Conservation (phyloP, 306 rosid species). For the Albizia julibrissin region DNA sequence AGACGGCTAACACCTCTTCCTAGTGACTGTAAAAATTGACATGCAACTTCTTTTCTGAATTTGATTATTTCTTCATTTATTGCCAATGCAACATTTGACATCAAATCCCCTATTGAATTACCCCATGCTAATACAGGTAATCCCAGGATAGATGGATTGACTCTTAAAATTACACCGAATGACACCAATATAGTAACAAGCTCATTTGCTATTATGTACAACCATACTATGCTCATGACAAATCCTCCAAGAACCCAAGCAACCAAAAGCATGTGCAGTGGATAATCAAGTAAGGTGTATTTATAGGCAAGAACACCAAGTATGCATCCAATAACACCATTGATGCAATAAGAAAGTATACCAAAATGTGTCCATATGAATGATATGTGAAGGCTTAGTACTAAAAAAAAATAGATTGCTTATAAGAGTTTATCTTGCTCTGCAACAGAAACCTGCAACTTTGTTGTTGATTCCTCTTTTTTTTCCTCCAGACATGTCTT, state of each 20-base stretch:
- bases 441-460: too few relatives aligned
- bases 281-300: slow-evolving; percentile 62
- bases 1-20: too few relatives aligned
- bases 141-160: slow-evolving; percentile 93
- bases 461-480: too few relatives aligned
- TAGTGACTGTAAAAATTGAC: too few relatives aligned
- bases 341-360: slow-evolving; percentile 50
- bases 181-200: slow-evolving; percentile 84
- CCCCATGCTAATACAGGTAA: slow-evolving; percentile 98
- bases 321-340: slow-evolving; percentile 58
- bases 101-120: slow-evolving; percentile 94
- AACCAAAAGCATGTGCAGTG: slow-evolving; percentile 61
- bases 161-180: slow-evolving; percentile 72
- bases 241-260: slow-evolving; percentile 97
- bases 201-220: slow-evolving; percentile 92
- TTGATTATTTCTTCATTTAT: slow-evolving; percentile 65
- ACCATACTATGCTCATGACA: slow-evolving; percentile 94
- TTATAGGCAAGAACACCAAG: slow-evolving; percentile 77
- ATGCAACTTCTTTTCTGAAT: too few relatives aligned
- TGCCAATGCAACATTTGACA: slow-evolving; percentile 86
- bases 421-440: too few relatives aligned
- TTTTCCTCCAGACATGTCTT: too few relatives aligned
- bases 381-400: too few relatives aligned
- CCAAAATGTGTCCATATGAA: too few relatives aligned
- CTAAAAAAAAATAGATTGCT: too few relatives aligned